phyloP scores from a whole-genome alignment of 2,329 filamentous ascomycete species.

The Colletotrichum spinosum region DNA sequence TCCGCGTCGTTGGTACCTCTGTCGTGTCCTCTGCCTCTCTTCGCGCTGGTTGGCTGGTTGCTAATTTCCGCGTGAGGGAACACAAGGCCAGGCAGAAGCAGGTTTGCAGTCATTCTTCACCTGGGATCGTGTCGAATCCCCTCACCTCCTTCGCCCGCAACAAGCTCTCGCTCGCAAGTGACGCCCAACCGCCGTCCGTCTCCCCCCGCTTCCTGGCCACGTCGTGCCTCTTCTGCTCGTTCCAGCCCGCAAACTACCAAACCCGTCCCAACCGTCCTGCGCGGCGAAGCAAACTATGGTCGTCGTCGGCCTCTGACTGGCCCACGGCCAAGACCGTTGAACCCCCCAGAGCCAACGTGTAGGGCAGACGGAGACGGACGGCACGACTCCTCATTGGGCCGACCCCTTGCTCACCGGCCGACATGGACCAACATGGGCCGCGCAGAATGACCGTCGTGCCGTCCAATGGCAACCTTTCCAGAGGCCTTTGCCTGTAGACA shows the following conservation, averaged over 20 bases:
- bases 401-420: conserved; percentile 20
- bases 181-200: not conserved
- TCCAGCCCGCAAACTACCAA: conserved; percentile 9
- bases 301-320: conserved; percentile 19
- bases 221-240: conserved; percentile 10
- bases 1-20: no score
- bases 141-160: not conserved
- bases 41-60: not conserved
- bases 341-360: conserved; percentile 16
- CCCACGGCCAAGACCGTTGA: conserved; percentile 4
- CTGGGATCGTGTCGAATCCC: no score
- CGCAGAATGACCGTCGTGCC: conserved; percentile 10
- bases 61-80: conserved; percentile 3
- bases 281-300: conserved; percentile 28
- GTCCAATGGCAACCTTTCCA: conserved; percentile 27
- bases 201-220: conserved; percentile 27
- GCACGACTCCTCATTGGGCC: conserved; percentile 18
- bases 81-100: conserved; percentile 3
- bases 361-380: conserved; percentile 24
- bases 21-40: conserved; percentile 1
- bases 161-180: conserved; percentile 17
- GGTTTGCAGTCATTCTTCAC: conserved; percentile 2
- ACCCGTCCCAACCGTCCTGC: not conserved
- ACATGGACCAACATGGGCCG: conserved; percentile 26
- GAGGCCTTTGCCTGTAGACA: no score